Evolutionary conservation across 352 stramenopile genomes (phyloP).

Genomic region (Globisporangium paroecandrum): DNA sequence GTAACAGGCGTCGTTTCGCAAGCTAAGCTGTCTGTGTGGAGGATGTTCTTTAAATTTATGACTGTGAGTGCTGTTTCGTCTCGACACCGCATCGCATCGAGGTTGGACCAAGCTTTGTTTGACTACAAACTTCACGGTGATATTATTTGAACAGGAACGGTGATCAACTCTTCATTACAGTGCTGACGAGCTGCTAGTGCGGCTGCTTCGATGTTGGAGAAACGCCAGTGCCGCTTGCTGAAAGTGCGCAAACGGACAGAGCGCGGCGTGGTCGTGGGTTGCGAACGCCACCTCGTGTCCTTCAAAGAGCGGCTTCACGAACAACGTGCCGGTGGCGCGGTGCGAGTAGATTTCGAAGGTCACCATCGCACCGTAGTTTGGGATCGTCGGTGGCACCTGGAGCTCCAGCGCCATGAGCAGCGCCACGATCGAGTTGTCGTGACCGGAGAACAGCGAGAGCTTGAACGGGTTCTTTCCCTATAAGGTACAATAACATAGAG

Average conservation of each 20-base stretch:
- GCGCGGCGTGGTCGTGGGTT: constrained; percentile 32
- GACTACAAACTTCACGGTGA: not conserved
- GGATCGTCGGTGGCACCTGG: constrained; percentile 46
- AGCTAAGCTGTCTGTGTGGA: no score
- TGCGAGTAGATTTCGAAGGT: constrained; percentile 68
- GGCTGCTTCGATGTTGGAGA: constrained; percentile 26
- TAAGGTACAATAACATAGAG: constrained; percentile 4
- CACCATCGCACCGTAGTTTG: constrained; percentile 69
- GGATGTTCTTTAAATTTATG: no score
- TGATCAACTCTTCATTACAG: constrained; percentile 6
- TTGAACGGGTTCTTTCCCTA: constrained; percentile 30
- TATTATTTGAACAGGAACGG: not conserved
- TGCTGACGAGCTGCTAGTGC: constrained; percentile 8
- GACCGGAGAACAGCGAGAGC: constrained; percentile 70
- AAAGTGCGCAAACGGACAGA: constrained; percentile 62
- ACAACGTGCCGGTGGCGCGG: constrained; percentile 35
- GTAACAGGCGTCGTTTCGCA: no score
- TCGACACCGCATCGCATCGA: not conserved
- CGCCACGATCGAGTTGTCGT: constrained; percentile 81
- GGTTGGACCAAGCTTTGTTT: not conserved
- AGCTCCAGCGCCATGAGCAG: constrained; percentile 64
- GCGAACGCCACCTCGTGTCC: constrained; percentile 39
- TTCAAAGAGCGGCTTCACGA: constrained; percentile 55
- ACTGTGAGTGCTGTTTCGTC: no score
- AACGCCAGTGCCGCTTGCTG: constrained; percentile 44